These are phyloP conservation scores for Plasmodium berghei DNA, from an alignment of 169 alveolate genomes.

Conservation along the genomic window DNA sequence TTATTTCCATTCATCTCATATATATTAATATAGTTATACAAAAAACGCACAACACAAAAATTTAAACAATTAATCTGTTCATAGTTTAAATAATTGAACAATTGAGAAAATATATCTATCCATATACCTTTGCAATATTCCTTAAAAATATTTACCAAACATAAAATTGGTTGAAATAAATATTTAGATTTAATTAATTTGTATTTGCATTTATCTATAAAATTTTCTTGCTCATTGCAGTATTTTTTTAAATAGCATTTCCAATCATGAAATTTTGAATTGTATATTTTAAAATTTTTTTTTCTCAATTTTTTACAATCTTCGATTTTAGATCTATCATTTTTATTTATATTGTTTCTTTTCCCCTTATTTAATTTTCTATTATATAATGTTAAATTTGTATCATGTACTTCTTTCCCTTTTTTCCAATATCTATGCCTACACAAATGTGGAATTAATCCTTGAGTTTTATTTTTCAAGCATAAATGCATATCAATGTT, in stretches of 20 bases:
- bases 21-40: constrained; percentile 42
- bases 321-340: not conserved
- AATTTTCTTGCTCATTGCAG: constrained; percentile 44
- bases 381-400: not conserved
- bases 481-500: constrained; percentile 41
- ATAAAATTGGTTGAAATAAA: constrained; percentile 48
- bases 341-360: constrained; percentile 3
- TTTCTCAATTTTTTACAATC: not conserved
- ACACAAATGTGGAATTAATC: constrained; percentile 36
- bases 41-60: constrained; percentile 31
- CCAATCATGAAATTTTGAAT: constrained; percentile 29
- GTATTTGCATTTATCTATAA: constrained; percentile 35
- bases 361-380: not conserved
- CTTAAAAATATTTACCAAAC: constrained; percentile 31
- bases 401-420: not conserved
- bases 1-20: constrained; percentile 15
- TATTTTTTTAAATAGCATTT: constrained; percentile 28
- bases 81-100: constrained; percentile 9
- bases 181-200: constrained; percentile 52
- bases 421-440: not conserved
- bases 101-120: constrained; percentile 58
- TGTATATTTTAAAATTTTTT: constrained; percentile 1
- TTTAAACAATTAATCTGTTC: constrained; percentile 49
- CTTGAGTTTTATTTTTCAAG: constrained; percentile 18
- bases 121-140: constrained; percentile 46